Evolutionary conservation across 495 filamentous ascomycete genomes (phyloP).

Genomic region (Penicillium macrosclerotiorum): DNA sequence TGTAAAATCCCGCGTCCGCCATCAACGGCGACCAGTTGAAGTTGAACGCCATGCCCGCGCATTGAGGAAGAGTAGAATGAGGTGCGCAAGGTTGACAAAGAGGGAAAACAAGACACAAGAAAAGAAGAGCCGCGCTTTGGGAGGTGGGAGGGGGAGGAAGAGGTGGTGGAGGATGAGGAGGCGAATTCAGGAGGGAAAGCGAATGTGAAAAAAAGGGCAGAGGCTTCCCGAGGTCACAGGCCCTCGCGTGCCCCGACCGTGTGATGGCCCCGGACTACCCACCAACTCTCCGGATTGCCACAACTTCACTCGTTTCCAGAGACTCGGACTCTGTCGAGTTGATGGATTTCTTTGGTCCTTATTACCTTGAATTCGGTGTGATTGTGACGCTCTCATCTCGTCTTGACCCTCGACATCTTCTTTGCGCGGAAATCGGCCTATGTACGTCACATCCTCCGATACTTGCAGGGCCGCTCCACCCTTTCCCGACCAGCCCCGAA

Average conservation of each 20-base stretch:
- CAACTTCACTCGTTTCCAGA: no score
- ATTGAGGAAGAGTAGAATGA: slow-evolving; percentile 25
- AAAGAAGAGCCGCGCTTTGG: slow-evolving; percentile 1
- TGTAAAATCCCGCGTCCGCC: slow-evolving; percentile 86
- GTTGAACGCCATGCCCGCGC: slow-evolving; percentile 87
- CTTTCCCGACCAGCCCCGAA: slow-evolving; percentile 24
- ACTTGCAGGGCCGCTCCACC: slow-evolving; percentile 10
- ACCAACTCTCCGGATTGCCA: no score
- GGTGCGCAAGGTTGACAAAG: background rate
- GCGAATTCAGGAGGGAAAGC: slow-evolving; percentile 9
- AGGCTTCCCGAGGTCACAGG: slow-evolving; percentile 11
- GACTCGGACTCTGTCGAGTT: no score
- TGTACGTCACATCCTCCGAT: slow-evolving; percentile 16
- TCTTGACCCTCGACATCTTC: no score
- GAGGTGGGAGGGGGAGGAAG: slow-evolving; percentile 9
- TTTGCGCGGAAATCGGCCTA: background rate
- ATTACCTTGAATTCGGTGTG: no score
- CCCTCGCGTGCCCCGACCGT: slow-evolving; percentile 3
- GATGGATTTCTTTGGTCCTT: no score
- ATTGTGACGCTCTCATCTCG: no score
- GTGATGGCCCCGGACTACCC: background rate
- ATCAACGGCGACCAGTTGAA: slow-evolving; percentile 99
- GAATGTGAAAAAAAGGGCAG: slow-evolving; percentile 10
- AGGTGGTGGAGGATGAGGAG: slow-evolving; percentile 7
- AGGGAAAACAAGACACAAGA: slow-evolving; percentile 2